Evolutionary conservation across 164 flowering plant species (phyloP).

Genomic region (Dillenia turbinata): DNA sequence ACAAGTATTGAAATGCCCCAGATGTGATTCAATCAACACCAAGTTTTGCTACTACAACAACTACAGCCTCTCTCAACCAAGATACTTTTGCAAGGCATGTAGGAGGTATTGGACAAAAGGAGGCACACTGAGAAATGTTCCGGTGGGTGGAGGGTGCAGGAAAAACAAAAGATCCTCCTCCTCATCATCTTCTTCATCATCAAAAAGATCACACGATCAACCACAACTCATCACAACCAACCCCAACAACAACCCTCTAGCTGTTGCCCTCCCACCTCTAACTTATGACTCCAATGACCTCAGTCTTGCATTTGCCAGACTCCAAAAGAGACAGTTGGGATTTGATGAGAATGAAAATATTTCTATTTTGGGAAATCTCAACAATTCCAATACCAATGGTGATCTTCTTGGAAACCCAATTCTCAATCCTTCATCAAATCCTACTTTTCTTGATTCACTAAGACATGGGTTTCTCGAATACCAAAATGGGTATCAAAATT

Average conservation of each 20-base stretch:
- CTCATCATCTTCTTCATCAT: constrained; percentile 33
- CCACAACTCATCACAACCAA: constrained; percentile 16
- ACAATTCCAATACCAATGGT: constrained; percentile 14
- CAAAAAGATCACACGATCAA: constrained; percentile 37
- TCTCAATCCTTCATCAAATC: constrained; percentile 6
- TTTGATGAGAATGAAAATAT: constrained; percentile 24
- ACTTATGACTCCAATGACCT: constrained; percentile 53
- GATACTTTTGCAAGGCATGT: constrained; percentile 93
- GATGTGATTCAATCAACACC: constrained; percentile 90
- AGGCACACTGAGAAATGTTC: constrained; percentile 88
- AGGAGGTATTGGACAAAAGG: constrained; percentile 98
- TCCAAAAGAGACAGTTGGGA: constrained; percentile 50
- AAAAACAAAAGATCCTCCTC: constrained; percentile 73
- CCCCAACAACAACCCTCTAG: constrained; percentile 21
- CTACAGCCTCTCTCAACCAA: constrained; percentile 90
- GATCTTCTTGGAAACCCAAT: constrained; percentile 30
- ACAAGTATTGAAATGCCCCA: constrained; percentile 80
- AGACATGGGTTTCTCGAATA: constrained; percentile 39
- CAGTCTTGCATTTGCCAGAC: constrained; percentile 61
- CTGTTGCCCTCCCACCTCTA: constrained; percentile 19
- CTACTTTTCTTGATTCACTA: constrained; percentile 34
- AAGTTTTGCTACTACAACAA: constrained; percentile 98
- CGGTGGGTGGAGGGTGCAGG: constrained; percentile 96
- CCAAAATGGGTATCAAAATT: constrained; percentile 32
- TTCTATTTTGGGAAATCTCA: constrained; percentile 33